phyloP scores from a whole-genome alignment of 768 basidiomycete species.

The Boletus sp. region DNA sequence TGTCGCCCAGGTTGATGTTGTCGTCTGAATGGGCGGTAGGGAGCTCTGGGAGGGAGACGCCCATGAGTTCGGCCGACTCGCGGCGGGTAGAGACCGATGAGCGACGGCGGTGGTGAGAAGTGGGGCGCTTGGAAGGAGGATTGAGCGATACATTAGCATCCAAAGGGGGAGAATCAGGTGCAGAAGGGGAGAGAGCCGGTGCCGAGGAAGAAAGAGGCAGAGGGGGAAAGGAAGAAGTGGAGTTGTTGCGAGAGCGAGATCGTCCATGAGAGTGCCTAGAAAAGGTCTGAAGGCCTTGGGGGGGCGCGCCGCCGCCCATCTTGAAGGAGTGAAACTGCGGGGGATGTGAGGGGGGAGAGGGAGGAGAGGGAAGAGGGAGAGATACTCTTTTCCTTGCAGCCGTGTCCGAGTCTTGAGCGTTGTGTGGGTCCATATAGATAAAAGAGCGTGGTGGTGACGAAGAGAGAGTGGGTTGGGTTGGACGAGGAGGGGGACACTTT shows the following conservation, averaged over 20 bases:
- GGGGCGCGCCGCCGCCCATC: constrained; percentile 45
- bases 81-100: constrained; percentile 87
- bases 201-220: constrained; percentile 37
- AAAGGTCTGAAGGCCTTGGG: constrained; percentile 38
- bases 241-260: constrained; percentile 67
- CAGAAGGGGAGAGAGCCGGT: constrained; percentile 35
- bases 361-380: neutral
- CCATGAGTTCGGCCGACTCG: constrained; percentile 92
- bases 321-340: constrained; percentile 70
- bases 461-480: constrained; percentile 19
- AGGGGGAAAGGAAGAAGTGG: constrained; percentile 37
- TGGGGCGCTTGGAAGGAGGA: constrained; percentile 46
- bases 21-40: constrained; percentile 60
- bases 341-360: neutral
- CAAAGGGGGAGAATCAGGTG: constrained; percentile 35
- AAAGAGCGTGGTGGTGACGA: constrained; percentile 26
- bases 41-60: constrained; percentile 66
- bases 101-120: constrained; percentile 79
- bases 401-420: constrained; percentile 23
- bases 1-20: constrained; percentile 64
- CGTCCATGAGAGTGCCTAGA: constrained; percentile 36
- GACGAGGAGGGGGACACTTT: neutral
- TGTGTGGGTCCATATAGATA: constrained; percentile 37
- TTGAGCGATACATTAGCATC: constrained; percentile 15
- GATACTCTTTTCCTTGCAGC: constrained; percentile 44